Percentiles rank a stretch among this genome's conserved stretches.
These are phyloP conservation scores for Silene latifolia DNA, from an alignment of 148 eudicot genomes.

Conservation along the genomic window DNA sequence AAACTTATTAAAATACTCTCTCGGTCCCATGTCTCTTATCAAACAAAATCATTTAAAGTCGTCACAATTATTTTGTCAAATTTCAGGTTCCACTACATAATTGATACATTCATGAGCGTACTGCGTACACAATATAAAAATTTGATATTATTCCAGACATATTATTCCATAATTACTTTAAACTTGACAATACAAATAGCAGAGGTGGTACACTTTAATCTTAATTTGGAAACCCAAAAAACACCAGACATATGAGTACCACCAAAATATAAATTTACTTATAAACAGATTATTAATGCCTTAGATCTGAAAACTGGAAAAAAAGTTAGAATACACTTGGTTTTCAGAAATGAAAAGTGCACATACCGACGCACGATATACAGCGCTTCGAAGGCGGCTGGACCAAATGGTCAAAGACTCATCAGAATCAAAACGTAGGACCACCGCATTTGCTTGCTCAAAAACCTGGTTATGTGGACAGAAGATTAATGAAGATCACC, in stretches of 20 bases:
- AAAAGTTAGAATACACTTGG: neutral
- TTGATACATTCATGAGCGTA: neutral
- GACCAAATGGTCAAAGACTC: slow-evolving; percentile 67
- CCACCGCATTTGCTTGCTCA: slow-evolving; percentile 77
- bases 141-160: neutral
- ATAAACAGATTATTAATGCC: neutral
- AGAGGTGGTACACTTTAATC: neutral
- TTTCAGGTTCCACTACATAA: neutral
- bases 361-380: slow-evolving; percentile 84
- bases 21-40: neutral
- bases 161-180: neutral
- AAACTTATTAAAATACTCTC: neutral
- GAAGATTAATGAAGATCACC: neutral
- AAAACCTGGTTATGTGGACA: slow-evolving; percentile 48
- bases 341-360: neutral
- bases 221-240: neutral
- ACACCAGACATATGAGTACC: neutral
- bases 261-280: neutral
- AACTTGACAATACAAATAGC: neutral
- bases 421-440: slow-evolving; percentile 68
- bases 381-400: slow-evolving; percentile 70
- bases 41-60: neutral
- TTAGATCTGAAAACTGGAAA: neutral
- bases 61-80: neutral
- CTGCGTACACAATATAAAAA: neutral